Base-by-base conservation (phyloP, 2,329 filamentous ascomycete genomes). In the Phialocephala subalpina region DNA sequence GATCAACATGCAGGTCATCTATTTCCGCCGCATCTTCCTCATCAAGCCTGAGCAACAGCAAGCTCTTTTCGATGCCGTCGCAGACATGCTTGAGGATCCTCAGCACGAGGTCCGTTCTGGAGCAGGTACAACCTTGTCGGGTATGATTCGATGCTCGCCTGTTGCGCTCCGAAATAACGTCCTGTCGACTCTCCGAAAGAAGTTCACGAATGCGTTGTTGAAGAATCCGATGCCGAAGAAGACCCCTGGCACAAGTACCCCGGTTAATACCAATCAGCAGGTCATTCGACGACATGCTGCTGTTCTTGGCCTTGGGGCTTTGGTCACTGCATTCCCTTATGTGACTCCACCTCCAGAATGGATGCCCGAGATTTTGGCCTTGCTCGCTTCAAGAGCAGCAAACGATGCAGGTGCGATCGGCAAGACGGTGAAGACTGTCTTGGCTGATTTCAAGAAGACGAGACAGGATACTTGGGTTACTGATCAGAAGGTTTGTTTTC, bases 401-500 rank as follows among this genome's bases (percentile, higher is more conserved):
- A 92, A 88, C 56, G 96, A 99, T 75, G 89, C 93, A 0, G 96
- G 96, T 0, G 90, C 97, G 65, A 94, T 99, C 62, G 96, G 96
- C 2, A 97, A 97, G 80, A 96, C 95, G 66, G 97, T 97, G 12
- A 99, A 99, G 85, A 87, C 86, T 20, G 94, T 97, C 40, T 82
- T 99, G 70, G 94, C 94, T 67, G 97, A 99, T 75, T 99, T 99
- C 84, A 99, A 99, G 83, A 99, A 99, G 87, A 99, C 96, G 55
- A 90, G 96, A 78, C 96, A 99, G 79, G 96, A 99, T 83, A 99
- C 95, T 72, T 99, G 96, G 96, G 91, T 91, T 74, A 95, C 97
- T 67, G 96, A 99, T 82, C 93, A 97, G 73, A 98, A 97, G 91
- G 96, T 97, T 82, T 79, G 88, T 80, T 8, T 4, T 9, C 6